Evolutionary conservation across 306 rosid genomes (phyloP), one percentile per base, ranked within the genome.

Genomic region (Rosa rugosa): DNA sequence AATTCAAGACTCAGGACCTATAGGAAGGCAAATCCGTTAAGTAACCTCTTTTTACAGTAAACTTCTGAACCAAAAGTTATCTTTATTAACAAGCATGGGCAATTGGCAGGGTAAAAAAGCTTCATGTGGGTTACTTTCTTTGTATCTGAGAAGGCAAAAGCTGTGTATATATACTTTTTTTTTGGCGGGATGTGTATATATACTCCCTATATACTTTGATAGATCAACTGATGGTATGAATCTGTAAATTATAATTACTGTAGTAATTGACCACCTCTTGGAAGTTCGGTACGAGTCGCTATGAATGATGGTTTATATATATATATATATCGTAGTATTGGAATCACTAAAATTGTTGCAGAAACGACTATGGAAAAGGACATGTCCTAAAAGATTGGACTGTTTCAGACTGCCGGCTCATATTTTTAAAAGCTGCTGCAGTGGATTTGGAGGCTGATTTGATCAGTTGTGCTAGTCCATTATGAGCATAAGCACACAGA

Each of bases 331-430:
- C 16, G 0, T 59, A 23, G 1, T 23, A 62, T 36, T 34, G 44
- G 69, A 16, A 34, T 64, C 22, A 18, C 47, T 38, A 67, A 17
- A 53, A 77, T 0, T 3, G 5, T 36, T 54, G 76, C 31, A 54
- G 69, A 42, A 69, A 50, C 47, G 50, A 38, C 68, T 34, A 46
- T 31, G 67, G 80, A 75, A 81, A 70, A 60, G 56, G 83, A 76
- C 78, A 50, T 36, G 68, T 57, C 79, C 36, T 34, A 0, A 41
- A 68, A 47, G 13, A 5, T 51, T 23, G 36, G 91, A 79, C 89
- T 41, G 12, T 72, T 84, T 87, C 86, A 84, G 85, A 71, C 64
- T 42, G 94, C 97, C 94, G 94, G 90, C 90, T 45, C 16, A 71
- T 46, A 72, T 65, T 42, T 13, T 56, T 76, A n/a, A 14, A 44